phyloP scores from a whole-genome alignment of 306 rosid species.

The Pachyrhizus erosus region DNA sequence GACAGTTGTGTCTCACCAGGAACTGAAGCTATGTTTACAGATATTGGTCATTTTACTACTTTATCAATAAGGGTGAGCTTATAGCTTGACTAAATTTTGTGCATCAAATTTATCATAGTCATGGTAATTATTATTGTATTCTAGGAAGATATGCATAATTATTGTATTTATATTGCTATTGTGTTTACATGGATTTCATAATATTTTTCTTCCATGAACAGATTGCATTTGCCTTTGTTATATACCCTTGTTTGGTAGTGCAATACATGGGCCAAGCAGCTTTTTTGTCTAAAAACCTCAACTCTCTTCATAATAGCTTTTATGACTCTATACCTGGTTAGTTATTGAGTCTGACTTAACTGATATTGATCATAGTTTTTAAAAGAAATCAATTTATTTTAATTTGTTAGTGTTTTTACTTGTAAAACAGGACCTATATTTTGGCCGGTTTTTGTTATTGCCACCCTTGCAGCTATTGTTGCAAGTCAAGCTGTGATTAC shows the following conservation, averaged over 20 bases:
- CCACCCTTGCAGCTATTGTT: conserved; percentile 79
- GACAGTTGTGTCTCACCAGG: conserved; percentile 56
- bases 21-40: conserved; percentile 92
- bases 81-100: conserved; percentile 10
- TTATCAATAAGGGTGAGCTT: conserved; percentile 78
- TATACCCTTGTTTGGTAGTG: conserved; percentile 86
- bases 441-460: conserved; percentile 85
- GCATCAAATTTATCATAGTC: not conserved
- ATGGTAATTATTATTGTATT: conserved; percentile 6
- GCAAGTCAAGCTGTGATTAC: conserved; percentile 90
- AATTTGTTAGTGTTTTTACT: conserved; percentile 28
- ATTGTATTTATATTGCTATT: not conserved
- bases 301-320: conserved; percentile 56
- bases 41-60: conserved; percentile 88
- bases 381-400: conserved; percentile 13
- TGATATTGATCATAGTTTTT: conserved; percentile 28
- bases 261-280: conserved; percentile 97
- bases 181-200: conserved; percentile 2
- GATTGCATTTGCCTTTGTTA: conserved; percentile 74
- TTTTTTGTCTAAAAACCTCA: conserved; percentile 66
- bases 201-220: conserved; percentile 51
- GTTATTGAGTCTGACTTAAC: conserved; percentile 46
- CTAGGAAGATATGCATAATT: not conserved
- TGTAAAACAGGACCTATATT: conserved; percentile 60
- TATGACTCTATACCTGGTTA: conserved; percentile 79